Evolutionary conservation across 106 monocot species (phyloP).

Genomic region (Posidonia australis): DNA sequence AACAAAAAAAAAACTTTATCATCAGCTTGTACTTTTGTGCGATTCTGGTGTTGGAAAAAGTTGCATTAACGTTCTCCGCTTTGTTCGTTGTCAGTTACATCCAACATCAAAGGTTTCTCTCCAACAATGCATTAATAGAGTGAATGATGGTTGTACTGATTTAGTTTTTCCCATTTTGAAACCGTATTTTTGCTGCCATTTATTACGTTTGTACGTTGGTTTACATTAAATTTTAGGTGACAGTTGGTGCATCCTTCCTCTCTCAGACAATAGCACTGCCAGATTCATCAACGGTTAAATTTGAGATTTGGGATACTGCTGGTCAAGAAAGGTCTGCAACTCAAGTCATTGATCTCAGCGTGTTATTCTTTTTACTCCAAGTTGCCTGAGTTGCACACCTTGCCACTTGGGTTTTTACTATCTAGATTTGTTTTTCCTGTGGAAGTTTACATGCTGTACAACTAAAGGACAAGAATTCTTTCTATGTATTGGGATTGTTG

Average conservation of each 20-base stretch:
- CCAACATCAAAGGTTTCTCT: constrained; percentile 86
- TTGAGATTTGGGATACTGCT: constrained; percentile 99
- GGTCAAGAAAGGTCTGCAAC: constrained; percentile 81
- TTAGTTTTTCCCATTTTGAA: not conserved
- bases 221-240: constrained; percentile 48
- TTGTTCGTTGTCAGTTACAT: constrained; percentile 97
- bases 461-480: not conserved
- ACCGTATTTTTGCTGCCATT: not conserved
- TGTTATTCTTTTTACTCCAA: not conserved
- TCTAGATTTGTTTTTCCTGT: not conserved
- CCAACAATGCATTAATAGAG: not conserved
- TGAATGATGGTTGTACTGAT: constrained; percentile 1
- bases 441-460: not conserved
- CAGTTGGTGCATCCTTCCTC: constrained; percentile 97
- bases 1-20: too few species aligned
- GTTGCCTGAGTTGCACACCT: too few species aligned
- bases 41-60: constrained; percentile 99
- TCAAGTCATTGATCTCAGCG: not conserved
- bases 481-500: too few species aligned
- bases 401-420: not conserved
- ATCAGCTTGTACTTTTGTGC: constrained; percentile 80
- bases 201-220: not conserved
- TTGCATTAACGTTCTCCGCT: constrained; percentile 98
- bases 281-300: constrained; percentile 91
- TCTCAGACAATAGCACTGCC: constrained; percentile 93